phyloP scores from a whole-genome alignment of 441 rosid genomes.

The Populus hybrid region DNA sequence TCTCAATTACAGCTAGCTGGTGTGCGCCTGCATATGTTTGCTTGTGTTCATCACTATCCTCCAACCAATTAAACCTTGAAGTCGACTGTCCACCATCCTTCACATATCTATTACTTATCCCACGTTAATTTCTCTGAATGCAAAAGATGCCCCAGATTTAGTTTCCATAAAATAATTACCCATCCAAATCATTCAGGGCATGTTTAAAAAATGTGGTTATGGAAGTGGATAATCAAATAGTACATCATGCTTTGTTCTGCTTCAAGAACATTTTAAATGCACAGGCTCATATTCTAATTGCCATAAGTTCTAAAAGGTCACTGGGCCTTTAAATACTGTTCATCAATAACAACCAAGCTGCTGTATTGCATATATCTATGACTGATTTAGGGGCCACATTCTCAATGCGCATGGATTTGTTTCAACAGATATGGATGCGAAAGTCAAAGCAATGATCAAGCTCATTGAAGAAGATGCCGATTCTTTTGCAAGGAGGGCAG shows the following conservation, averaged over 20 bases:
- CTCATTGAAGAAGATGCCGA: conserved; percentile 99
- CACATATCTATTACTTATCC: not conserved
- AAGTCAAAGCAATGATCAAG: conserved; percentile 95
- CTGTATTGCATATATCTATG: not conserved
- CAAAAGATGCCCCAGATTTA: not conserved
- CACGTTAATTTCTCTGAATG: not conserved
- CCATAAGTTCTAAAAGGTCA: not conserved
- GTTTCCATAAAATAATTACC: not conserved
- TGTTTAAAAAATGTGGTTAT: not conserved
- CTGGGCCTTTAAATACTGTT: not conserved
- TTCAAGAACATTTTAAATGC: not conserved
- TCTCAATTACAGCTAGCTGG: not conserved
- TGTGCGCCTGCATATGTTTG: not conserved
- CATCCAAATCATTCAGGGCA: not conserved
- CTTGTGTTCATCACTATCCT: not conserved
- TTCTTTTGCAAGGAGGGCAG: conserved; percentile 98
- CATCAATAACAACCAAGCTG: not conserved
- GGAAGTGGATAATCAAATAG: not conserved
- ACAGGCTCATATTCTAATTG: not conserved
- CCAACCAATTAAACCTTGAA: not conserved
- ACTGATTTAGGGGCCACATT: not conserved
- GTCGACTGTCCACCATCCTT: not conserved
- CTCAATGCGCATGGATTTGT: not conserved
- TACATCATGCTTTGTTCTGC: not conserved
- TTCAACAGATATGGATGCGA: conserved; percentile 79